Conservation (phyloP, 2,329 filamentous ascomycete genomes). For the Amphichorda felina region DNA sequence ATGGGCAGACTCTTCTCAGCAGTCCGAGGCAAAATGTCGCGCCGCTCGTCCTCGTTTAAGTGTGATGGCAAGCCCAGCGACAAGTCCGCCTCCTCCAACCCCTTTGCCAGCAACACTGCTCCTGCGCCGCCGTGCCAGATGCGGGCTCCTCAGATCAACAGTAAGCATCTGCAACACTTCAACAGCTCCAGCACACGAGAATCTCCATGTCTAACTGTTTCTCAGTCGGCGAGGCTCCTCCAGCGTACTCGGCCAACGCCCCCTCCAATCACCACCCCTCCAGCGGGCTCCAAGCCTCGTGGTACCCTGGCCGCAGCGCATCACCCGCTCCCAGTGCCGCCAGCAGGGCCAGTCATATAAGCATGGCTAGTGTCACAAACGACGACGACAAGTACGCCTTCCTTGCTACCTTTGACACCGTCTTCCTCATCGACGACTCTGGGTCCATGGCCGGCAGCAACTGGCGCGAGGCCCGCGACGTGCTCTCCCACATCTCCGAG, state of each 20-base stretch:
- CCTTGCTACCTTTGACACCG: conserved; percentile 68
- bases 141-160: background rate
- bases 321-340: background rate
- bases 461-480: conserved; percentile 64
- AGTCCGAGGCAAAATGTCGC: background rate
- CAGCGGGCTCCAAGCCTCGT: no score
- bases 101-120: background rate
- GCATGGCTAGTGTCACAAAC: background rate
- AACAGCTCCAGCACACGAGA: background rate
- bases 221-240: background rate
- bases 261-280: background rate
- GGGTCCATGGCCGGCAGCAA: conserved; percentile 67
- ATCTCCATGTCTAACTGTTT: background rate
- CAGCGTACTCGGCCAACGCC: conserved; percentile 1
- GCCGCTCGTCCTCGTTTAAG: no score
- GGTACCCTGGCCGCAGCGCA: background rate
- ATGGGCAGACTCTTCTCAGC: background rate
- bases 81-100: background rate
- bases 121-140: no score
- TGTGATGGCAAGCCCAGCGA: no score
- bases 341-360: background rate
- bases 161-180: background rate
- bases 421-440: conserved; percentile 90
- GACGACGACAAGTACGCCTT: conserved; percentile 64
- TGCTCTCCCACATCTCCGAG: conserved; percentile 63